A percentile compares a stretch with the other conserved stretches of the same genome.
These are phyloP conservation scores for Lipomyces oligophaga DNA, from an alignment of 805 yeast species.

Conservation along the genomic window DNA sequence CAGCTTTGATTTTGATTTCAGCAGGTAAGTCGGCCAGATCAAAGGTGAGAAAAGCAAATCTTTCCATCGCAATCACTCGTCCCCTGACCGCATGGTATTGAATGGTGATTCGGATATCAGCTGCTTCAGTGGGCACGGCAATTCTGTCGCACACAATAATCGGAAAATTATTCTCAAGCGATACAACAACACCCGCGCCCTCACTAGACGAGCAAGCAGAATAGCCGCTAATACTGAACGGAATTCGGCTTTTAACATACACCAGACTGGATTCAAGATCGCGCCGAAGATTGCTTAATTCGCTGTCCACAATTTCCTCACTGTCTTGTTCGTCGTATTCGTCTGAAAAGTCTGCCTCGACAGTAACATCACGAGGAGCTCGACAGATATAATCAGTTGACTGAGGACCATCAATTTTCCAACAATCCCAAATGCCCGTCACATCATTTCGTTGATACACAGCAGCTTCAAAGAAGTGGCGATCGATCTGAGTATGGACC, in stretches of 20 bases:
- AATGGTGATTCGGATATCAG: slow-evolving; percentile 26
- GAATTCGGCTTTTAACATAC: slow-evolving; percentile 24
- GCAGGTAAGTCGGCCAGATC: slow-evolving; percentile 12
- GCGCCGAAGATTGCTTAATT: slow-evolving; percentile 15
- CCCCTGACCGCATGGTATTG: slow-evolving; percentile 23
- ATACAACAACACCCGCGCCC: slow-evolving; percentile 21
- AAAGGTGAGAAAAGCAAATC: slow-evolving; percentile 23
- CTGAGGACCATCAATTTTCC: not conserved
- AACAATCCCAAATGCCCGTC: slow-evolving; percentile 27
- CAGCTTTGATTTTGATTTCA: slow-evolving; percentile 15
- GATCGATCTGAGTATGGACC: slow-evolving; percentile 22
- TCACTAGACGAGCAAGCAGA: slow-evolving; percentile 20
- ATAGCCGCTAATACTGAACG: slow-evolving; percentile 28
- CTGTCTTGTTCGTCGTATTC: slow-evolving; percentile 11
- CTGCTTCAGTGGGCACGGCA: slow-evolving; percentile 24
- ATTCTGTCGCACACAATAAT: slow-evolving; percentile 24
- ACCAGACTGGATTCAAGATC: slow-evolving; percentile 18
- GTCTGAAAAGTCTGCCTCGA: not conserved
- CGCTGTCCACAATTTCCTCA: slow-evolving; percentile 4
- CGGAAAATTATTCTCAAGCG: slow-evolving; percentile 15
- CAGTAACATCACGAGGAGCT: not conserved
- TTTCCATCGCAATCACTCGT: slow-evolving; percentile 22
- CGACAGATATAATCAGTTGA: too few species aligned
- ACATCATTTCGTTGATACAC: slow-evolving; percentile 22
- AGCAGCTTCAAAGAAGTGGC: slow-evolving; percentile 26